Evolutionary conservation across 2,329 filamentous ascomycete species (phyloP), one percentile per base, ranked within the genome.

Genomic region (Alternaria sp.): DNA sequence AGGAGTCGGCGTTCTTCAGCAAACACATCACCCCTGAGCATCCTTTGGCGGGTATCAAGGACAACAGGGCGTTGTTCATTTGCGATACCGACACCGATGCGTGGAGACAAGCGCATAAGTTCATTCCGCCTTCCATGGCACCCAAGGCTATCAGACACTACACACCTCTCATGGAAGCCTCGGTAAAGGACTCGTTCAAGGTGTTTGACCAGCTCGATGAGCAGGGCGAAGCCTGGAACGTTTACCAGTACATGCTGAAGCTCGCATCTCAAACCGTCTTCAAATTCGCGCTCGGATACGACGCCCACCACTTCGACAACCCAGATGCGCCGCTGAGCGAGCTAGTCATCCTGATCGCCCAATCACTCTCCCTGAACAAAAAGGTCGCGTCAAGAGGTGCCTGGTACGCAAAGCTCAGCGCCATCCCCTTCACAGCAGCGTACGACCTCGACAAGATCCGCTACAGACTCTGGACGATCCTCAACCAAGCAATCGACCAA

Each of bases 221-320:
- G 26, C n/a, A 63, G 11, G 63, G 53, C n/a, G 60, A 68, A 36
- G 56, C 61, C 2, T 68, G 60, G 60, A 68, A 68, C 19, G 66
- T 66, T 4, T 68, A 68, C 11, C 60, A 64, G 44, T 68, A 68
- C 55, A 68, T 68, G 66, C 26, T 68, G 12, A 68, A 68, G 47
- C 58, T 68, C 8, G 66, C 60, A 1, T 61, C 57, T 4, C 63
- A 68, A 12, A 59, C 61, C 4, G 59, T 68, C 11, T 63, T 59
- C 25, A 61, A 64, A 13, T 61, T 68, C 28, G 52, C 56, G 28
- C 61, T 66, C 1, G 66, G 66, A 7, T 59, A 59, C n/a, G 61
- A 68, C 23, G 49, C 56, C 3, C 50, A 62, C 17, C 66, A 68
- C 45, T 68, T 68, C 23, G 63, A 68, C 5, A 32, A 44, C 10